A percentile compares a stretch with the other conserved stretches of the same genome.
These are phyloP conservation scores for Gillenia trifoliata DNA, from an alignment of 306 rosid genomes.

Conservation along the genomic window DNA sequence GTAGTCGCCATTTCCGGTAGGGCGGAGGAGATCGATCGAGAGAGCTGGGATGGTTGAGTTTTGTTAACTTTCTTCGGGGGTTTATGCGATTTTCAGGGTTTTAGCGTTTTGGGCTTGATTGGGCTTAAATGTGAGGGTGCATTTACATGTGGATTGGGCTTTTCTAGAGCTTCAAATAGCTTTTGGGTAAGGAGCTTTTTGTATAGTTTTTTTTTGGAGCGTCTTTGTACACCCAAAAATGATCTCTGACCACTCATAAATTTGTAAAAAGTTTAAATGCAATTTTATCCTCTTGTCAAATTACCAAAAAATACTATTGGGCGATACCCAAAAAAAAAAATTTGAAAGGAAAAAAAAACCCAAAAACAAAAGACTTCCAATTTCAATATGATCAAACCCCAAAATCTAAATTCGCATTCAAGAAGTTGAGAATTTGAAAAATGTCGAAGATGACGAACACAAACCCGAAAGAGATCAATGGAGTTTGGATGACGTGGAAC, in stretches of 20 bases:
- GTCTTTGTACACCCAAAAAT: too few species aligned
- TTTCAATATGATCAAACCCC: conserved; percentile 15
- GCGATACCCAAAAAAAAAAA: too few species aligned
- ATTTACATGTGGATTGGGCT: not conserved
- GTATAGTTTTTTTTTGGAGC: too few species aligned
- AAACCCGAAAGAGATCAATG: conserved; percentile 87
- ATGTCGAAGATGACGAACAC: conserved; percentile 90
- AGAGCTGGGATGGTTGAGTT: not conserved
- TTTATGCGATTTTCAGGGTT: conserved; percentile 13
- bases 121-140: not conserved
- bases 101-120: conserved; percentile 1
- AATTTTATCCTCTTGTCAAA: too few species aligned
- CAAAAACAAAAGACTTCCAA: too few species aligned
- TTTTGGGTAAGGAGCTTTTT: too few species aligned
- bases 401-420: not conserved
- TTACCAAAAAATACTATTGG: too few species aligned
- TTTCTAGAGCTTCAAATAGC: not conserved
- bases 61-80: not conserved
- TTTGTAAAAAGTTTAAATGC: too few species aligned
- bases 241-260: too few species aligned
- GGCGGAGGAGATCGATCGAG: not conserved
- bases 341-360: too few species aligned
- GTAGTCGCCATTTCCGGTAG: conserved; percentile 51
- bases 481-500: conserved; percentile 94
- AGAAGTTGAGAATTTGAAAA: not conserved